Evolutionary conservation across 139 green algal genomes (phyloP).

Genomic region (Chloropicon primus): DNA sequence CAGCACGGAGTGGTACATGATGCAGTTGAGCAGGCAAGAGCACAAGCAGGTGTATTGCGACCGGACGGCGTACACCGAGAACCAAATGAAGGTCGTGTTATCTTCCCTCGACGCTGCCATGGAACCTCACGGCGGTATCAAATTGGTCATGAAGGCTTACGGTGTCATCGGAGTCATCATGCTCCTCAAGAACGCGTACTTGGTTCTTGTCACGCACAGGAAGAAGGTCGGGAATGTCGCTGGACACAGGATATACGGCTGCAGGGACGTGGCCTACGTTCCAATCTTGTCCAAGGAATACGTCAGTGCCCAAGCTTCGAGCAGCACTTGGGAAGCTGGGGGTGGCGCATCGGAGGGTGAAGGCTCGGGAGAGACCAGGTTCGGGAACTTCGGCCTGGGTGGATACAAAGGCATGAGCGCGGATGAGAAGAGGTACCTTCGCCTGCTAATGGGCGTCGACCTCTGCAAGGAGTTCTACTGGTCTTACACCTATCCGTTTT

Average conservation of each 20-base stretch:
- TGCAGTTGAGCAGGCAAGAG: background rate
- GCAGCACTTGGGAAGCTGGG: too few species aligned
- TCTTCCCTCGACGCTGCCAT: background rate
- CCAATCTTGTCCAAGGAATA: background rate
- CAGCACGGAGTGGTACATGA: background rate
- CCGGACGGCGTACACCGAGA: background rate
- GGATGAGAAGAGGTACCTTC: conserved; percentile 24
- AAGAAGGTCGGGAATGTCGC: background rate
- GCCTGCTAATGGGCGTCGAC: conserved; percentile 65
- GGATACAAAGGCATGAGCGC: background rate
- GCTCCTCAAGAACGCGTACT: background rate
- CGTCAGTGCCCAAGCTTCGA: too few species aligned
- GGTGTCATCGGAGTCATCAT: background rate
- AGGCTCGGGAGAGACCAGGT: too few species aligned
- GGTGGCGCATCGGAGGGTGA: too few species aligned
- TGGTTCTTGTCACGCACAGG: background rate
- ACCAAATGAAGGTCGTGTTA: background rate
- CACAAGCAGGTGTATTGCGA: background rate
- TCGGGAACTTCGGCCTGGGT: too few species aligned
- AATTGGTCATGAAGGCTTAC: background rate
- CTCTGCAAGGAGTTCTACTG: conserved; percentile 89
- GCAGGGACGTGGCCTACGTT: background rate
- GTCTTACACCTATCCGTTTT: conserved; percentile 67
- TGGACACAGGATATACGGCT: background rate
- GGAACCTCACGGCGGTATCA: background rate